A percentile compares a stretch with the other conserved stretches of the same genome.
Conservation (phyloP, 352 stramenopile species). For the Phytophthora parvispora region DNA sequence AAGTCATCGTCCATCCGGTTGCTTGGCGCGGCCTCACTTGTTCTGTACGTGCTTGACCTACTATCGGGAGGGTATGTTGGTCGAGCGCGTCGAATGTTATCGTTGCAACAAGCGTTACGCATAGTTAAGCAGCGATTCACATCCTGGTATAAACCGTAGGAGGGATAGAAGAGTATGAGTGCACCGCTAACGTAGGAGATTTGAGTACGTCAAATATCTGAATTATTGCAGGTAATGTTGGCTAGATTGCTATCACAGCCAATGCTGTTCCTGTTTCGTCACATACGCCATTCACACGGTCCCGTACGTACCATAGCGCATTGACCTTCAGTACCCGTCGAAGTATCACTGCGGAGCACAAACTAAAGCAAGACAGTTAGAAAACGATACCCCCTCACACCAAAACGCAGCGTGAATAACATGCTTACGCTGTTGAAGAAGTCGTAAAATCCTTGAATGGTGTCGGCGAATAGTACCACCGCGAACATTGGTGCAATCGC, state of each 20-base stretch:
- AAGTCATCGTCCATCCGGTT: conserved; percentile 42
- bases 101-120: conserved; percentile 1
- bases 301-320: no score
- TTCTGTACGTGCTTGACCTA: conserved; percentile 38
- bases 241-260: no score
- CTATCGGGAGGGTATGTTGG: conserved; percentile 15
- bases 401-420: not conserved
- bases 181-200: no score
- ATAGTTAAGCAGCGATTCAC: conserved; percentile 9
- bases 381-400: no score
- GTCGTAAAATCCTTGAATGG: not conserved
- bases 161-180: no score
- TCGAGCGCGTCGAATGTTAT: conserved; percentile 8
- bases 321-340: no score
- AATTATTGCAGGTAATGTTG: no score
- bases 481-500: not conserved
- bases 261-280: no score
- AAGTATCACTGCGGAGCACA: no score
- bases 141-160: not conserved
- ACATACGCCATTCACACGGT: no score
- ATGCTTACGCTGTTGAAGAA: not conserved
- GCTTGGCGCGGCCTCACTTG: conserved; percentile 27
- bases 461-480: not conserved
- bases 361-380: not conserved
- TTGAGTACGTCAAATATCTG: no score